A percentile compares a stretch with the other conserved stretches of the same genome.
Evolutionary conservation across 371 early-diverging fungal species (phyloP).

Genomic region (Lichtheimia ramosa): DNA sequence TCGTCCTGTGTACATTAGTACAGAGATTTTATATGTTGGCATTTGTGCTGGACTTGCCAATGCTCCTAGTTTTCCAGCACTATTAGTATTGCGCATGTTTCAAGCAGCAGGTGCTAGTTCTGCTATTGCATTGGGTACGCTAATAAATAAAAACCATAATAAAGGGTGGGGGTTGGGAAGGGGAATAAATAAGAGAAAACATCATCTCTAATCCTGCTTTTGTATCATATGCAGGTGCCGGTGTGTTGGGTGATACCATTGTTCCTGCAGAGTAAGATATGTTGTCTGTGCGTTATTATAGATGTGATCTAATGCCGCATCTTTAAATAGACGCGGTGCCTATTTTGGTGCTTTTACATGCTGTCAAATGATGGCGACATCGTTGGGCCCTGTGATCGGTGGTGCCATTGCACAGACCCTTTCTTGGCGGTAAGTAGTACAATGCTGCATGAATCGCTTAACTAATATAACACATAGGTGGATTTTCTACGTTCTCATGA

Average conservation of each 20-base stretch:
- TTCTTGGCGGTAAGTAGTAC: slow-evolving; percentile 3
- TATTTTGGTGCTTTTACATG: slow-evolving; percentile 54
- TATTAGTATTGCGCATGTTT: slow-evolving; percentile 58
- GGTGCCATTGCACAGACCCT: slow-evolving; percentile 17
- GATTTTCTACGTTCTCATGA: slow-evolving; percentile 57
- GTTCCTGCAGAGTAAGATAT: slow-evolving; percentile 46
- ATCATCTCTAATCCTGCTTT: neutral
- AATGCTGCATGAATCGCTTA: no score
- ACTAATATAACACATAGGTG: slow-evolving; percentile 27
- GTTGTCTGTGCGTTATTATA: neutral
- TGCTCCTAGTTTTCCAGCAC: slow-evolving; percentile 41
- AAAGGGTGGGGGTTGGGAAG: no score
- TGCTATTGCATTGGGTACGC: slow-evolving; percentile 53
- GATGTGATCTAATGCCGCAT: neutral
- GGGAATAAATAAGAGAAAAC: neutral
- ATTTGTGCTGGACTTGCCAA: slow-evolving; percentile 59
- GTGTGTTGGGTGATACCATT: slow-evolving; percentile 51
- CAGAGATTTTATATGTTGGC: slow-evolving; percentile 50
- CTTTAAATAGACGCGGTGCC: slow-evolving; percentile 32
- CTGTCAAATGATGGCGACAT: slow-evolving; percentile 37
- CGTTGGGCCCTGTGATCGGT: slow-evolving; percentile 55
- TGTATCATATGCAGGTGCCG: slow-evolving; percentile 18
- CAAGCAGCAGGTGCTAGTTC: slow-evolving; percentile 64
- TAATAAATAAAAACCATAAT: no score
- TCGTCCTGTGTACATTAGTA: slow-evolving; percentile 35